phyloP scores from a whole-genome alignment of 768 basidiomycete genomes.

The Hebeloma cylindrosporum region DNA sequence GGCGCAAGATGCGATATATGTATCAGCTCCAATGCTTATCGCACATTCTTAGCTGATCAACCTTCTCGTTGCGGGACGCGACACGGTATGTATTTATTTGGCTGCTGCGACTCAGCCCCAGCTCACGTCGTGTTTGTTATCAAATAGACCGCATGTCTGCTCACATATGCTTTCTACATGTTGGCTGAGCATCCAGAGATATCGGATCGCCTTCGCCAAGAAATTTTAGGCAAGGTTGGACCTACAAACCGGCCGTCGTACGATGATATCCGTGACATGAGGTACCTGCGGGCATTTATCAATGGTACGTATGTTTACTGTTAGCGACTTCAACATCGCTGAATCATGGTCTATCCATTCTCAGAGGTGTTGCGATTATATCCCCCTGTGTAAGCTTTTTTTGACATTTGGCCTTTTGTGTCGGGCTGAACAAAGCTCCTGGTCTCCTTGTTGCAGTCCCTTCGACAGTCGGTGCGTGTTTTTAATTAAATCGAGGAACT shows the following conservation, averaged over 20 bases:
- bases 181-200: conserved; percentile 43
- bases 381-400: conserved; percentile 31
- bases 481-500: not conserved
- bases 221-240: conserved; percentile 41
- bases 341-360: not conserved
- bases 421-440: not conserved
- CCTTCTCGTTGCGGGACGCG: conserved; percentile 57
- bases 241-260: conserved; percentile 35
- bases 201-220: conserved; percentile 37
- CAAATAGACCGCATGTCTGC: conserved; percentile 37
- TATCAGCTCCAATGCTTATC: not conserved
- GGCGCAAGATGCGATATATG: not conserved
- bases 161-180: conserved; percentile 46
- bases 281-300: conserved; percentile 31
- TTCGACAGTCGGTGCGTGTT: conserved; percentile 6
- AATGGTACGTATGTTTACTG: conserved; percentile 25
- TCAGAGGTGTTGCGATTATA: conserved; percentile 44
- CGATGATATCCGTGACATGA: conserved; percentile 48
- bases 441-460: conserved; percentile 3
- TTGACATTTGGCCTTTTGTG: not conserved
- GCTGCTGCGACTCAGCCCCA: not conserved
- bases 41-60: conserved; percentile 38
- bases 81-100: conserved; percentile 39
- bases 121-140: not conserved
- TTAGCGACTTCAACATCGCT: not conserved